Base-by-base conservation (phyloP, 441 rosid species). In the Erysimum pusillum region DNA sequence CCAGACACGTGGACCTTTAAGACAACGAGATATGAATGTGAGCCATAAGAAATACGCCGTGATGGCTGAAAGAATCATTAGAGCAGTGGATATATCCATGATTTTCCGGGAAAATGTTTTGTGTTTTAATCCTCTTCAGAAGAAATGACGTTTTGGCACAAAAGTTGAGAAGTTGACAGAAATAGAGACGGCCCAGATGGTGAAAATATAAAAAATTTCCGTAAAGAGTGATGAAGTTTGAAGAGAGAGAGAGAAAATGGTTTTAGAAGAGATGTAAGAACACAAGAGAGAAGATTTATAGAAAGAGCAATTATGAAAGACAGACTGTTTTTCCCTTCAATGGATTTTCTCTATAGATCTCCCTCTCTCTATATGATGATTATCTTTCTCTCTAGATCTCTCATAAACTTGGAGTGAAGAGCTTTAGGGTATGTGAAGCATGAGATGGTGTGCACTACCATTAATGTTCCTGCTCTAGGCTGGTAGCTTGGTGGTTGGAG, bases 1-100 rank as follows among this genome's bases (percentile, higher is more conserved):
- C 97, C 97, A 93, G 17, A 93, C 98, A 69, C 92, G 90, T 60
- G 98, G 99, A 75, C 99, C 99, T 63, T 81, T 85, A 11, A 90
- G 69, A 14, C 91, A 83, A 82, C 98, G 95, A n/a, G 91, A 89
- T 78, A 91, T 89, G 93, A 87, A 93, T 10, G 89, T 88, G 74
- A 96, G 87, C 99, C 99, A 96, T 39, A 93, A 75, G 25, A 88
- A 79, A 73, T 96, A 96, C 5, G 89, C 91, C 4, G 91, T 89
- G 28, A 91, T 86, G 9, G 87, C 97, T 66, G 90, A 81, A 44
- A 90, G 69, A 39, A 91, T 77, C 68, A 91, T 71, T 15, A 93
- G 77, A 14, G 91, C 97, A 11, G 92, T 87, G 0, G 87, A 81
- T 36, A 71, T 70, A 5, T 91, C 98, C 98, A 91, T 96, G 15